Conservation (phyloP, 805 yeast species). For the Starmerella roubikii region DNA sequence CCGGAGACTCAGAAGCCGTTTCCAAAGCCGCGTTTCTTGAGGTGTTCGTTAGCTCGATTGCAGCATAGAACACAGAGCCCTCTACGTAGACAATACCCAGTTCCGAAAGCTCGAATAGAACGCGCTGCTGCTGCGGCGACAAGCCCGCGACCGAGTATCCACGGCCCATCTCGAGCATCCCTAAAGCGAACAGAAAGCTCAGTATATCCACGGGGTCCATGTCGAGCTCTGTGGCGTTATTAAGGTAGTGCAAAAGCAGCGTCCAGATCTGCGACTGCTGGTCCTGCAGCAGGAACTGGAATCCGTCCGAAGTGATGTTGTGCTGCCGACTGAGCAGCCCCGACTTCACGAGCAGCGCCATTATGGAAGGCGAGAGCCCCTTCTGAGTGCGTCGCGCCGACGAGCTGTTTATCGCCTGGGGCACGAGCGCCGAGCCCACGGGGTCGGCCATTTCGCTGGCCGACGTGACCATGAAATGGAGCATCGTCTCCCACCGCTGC, state of each 20-base stretch:
- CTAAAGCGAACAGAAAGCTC: slow-evolving; percentile 84
- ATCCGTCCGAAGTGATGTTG: slow-evolving; percentile 76
- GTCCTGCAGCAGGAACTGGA: slow-evolving; percentile 86
- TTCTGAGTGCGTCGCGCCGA: background rate
- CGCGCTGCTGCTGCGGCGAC: slow-evolving; percentile 64
- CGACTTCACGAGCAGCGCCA: slow-evolving; percentile 60
- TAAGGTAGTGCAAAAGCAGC: slow-evolving; percentile 68
- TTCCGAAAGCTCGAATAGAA: slow-evolving; percentile 82
- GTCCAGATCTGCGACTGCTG: slow-evolving; percentile 94
- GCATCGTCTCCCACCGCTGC: slow-evolving; percentile 82
- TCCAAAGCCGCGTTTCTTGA: background rate
- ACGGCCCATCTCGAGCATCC: slow-evolving; percentile 81
- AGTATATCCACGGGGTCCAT: slow-evolving; percentile 95
- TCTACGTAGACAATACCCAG: slow-evolving; percentile 71
- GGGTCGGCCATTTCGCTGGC: slow-evolving; percentile 28
- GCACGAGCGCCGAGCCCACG: slow-evolving; percentile 20
- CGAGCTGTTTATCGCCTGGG: background rate
- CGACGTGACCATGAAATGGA: slow-evolving; percentile 97
- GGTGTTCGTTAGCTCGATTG: slow-evolving; percentile 13
- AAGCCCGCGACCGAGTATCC: slow-evolving; percentile 62
- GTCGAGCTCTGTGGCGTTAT: slow-evolving; percentile 65
- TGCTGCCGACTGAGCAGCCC: slow-evolving; percentile 62
- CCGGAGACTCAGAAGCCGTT: slow-evolving; percentile 58
- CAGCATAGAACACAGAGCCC: slow-evolving; percentile 24
- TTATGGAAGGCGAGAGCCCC: slow-evolving; percentile 31